These are phyloP conservation scores for Rhynchospora pubera DNA, from an alignment of 176 grass and related monocot genomes.

Conservation along the genomic window DNA sequence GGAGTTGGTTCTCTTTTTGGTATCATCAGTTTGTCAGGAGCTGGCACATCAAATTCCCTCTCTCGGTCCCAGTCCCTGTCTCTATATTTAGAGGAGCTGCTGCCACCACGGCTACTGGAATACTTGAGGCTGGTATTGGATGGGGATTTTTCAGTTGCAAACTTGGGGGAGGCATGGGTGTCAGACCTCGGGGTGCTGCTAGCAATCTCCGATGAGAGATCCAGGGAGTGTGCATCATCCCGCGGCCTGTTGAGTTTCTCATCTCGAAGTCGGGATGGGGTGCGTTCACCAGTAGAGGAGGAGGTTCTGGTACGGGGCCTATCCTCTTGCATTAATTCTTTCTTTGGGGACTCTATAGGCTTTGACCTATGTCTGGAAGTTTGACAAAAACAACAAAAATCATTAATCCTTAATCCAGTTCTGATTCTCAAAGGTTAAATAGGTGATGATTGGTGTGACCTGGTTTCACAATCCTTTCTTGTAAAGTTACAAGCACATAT, in stretches of 20 bases:
- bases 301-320: conserved; percentile 52
- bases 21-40: conserved; percentile 37
- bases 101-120: conserved; percentile 49
- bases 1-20: conserved; percentile 67
- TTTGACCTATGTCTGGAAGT: conserved; percentile 68
- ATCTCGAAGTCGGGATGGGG: conserved; percentile 51
- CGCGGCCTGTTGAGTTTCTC: conserved; percentile 55
- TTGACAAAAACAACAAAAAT: conserved; percentile 16
- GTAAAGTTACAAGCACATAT: background rate
- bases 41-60: conserved; percentile 53
- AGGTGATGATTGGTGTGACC: conserved; percentile 6
- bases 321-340: conserved; percentile 54
- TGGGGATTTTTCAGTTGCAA: conserved; percentile 59
- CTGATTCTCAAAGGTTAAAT: conserved; percentile 5
- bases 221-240: conserved; percentile 53
- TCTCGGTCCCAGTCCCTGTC: conserved; percentile 55
- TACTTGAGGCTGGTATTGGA: conserved; percentile 57
- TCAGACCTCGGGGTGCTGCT: conserved; percentile 61
- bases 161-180: conserved; percentile 50
- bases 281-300: conserved; percentile 47
- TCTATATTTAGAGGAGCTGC: conserved; percentile 51
- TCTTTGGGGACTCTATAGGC: conserved; percentile 56
- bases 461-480: background rate
- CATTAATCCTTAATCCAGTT: conserved; percentile 8
- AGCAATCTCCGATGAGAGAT: conserved; percentile 44